Base-by-base conservation (phyloP, 2,329 filamentous ascomycete genomes). In the Venturia pyrina region DNA sequence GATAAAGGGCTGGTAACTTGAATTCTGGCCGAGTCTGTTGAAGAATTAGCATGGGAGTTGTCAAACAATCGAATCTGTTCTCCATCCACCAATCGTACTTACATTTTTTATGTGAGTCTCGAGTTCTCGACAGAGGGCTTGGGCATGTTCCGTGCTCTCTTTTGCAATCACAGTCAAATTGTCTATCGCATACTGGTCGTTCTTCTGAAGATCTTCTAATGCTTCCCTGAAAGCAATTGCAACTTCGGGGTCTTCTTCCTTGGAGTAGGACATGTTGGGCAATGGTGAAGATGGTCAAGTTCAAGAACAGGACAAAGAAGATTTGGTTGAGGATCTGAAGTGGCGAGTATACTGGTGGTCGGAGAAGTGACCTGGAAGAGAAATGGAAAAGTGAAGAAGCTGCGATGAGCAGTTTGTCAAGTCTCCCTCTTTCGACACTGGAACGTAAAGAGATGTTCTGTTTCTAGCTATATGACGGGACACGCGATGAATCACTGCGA, bases 81-180 rank as follows among this genome's bases (percentile, higher is more conserved):
- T 28, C 10, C n/a, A 40, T 62, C 21, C n/a, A 28, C 43, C 43
- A n/a, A 37, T 37, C 66, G 3, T 64, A 83, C 91, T 85, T 90
- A 97, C 95, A 84, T 89, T 89, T 78, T 91, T 88, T 77, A 99
- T 97, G 74, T 99, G 95, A 69, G 93, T 89, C 76, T 96, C 90
- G 71, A 99, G 80, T 62, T 91, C 91, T 73, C 91, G 87, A 21
- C 95, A 93, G 72, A 99, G 98, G 70, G 90, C 91, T 76, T 96
- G 86, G 44, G 95, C 95, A 81, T 97, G 90, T 78, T 96, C 92
- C 70, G 93, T 97, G 73, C 96, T 96, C 78, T 99, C 95, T 77
- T 96, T 91, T 67, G 95, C 95, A 78, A 99, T 98, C 76, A 96
- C 87, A 68, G 95, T 99, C 79, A 99, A 80, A 79, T 96, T 98